phyloP scores from a whole-genome alignment of 148 eudicot species.

The Diospyros kaki region DNA sequence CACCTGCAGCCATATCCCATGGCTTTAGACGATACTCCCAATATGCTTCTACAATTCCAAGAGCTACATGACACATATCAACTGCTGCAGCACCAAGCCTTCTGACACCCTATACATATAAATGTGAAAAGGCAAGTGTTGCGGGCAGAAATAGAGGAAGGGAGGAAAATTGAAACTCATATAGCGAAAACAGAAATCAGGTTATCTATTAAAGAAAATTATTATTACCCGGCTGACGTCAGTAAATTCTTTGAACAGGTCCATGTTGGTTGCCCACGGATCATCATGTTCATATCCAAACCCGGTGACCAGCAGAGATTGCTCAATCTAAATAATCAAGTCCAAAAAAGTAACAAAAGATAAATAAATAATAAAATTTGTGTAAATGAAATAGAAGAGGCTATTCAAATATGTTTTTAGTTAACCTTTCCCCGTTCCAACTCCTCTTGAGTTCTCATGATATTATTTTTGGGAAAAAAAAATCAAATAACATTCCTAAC shows the following conservation, averaged over 20 bases:
- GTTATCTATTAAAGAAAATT: background rate
- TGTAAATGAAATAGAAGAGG: background rate
- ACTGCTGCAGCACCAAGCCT: constrained; percentile 99
- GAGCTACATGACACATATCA: constrained; percentile 98
- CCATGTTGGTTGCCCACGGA: constrained; percentile 87
- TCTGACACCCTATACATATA: constrained; percentile 73
- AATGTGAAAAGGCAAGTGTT: background rate
- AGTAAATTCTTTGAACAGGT: constrained; percentile 90
- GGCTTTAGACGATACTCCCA: constrained; percentile 99
- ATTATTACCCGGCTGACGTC: constrained; percentile 83
- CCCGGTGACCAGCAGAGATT: constrained; percentile 92
- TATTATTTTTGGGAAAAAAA: background rate
- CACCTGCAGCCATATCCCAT: constrained; percentile 99
- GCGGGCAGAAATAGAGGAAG: background rate
- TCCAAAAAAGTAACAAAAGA: background rate
- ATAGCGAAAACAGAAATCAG: background rate
- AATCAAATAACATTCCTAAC: background rate
- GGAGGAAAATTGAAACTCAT: background rate
- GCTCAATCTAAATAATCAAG: constrained; percentile 57
- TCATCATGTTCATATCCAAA: constrained; percentile 99
- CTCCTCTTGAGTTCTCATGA: background rate
- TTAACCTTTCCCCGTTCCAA: background rate
- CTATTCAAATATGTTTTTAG: background rate
- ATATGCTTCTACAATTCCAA: constrained; percentile 88
- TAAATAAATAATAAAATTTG: too few species aligned